A percentile compares a stretch with the other conserved stretches of the same genome.
Conservation (phyloP, 2,329 filamentous ascomycete species). For the Sclerotinia nivalis region DNA sequence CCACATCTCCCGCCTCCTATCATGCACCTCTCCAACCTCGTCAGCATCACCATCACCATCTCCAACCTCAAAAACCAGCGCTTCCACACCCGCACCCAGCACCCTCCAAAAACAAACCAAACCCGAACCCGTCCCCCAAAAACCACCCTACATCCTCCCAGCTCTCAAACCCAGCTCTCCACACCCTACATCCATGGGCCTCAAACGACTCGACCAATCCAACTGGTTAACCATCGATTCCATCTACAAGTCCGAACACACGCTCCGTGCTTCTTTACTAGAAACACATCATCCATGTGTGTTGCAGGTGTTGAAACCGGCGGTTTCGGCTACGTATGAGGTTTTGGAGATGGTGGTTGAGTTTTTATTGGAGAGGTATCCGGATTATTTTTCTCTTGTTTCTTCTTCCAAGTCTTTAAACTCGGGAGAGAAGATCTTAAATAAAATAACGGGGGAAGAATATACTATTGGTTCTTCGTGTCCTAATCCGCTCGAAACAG, state of each 20-base stretch:
- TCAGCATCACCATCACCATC: neutral
- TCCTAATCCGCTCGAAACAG: constrained; percentile 50
- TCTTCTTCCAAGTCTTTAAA: constrained; percentile 28
- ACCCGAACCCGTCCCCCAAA: neutral
- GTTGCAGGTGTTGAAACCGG: constrained; percentile 48
- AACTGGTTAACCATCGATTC: constrained; percentile 53
- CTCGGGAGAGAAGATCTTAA: constrained; percentile 40
- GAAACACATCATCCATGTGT: constrained; percentile 45
- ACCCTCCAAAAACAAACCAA: neutral
- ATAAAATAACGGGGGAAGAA: constrained; percentile 46
- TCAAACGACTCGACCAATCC: constrained; percentile 47
- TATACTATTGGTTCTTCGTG: constrained; percentile 44
- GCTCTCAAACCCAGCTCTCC: constrained; percentile 15
- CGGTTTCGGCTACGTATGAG: constrained; percentile 49
- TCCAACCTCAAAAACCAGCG: too few relatives aligned
- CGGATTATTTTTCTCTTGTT: constrained; percentile 46
- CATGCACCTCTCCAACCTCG: neutral
- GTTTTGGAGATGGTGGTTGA: constrained; percentile 48
- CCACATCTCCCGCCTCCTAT: constrained; percentile 3
- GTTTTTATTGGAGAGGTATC: constrained; percentile 49
- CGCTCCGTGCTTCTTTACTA: constrained; percentile 46
- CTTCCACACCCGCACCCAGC: neutral
- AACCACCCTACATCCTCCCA: constrained; percentile 11
- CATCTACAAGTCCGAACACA: constrained; percentile 48
- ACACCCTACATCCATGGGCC: constrained; percentile 48